Conservation (phyloP, 2,329 filamentous ascomycete genomes). For the Pseudopyrenochaeta lycopersici region DNA sequence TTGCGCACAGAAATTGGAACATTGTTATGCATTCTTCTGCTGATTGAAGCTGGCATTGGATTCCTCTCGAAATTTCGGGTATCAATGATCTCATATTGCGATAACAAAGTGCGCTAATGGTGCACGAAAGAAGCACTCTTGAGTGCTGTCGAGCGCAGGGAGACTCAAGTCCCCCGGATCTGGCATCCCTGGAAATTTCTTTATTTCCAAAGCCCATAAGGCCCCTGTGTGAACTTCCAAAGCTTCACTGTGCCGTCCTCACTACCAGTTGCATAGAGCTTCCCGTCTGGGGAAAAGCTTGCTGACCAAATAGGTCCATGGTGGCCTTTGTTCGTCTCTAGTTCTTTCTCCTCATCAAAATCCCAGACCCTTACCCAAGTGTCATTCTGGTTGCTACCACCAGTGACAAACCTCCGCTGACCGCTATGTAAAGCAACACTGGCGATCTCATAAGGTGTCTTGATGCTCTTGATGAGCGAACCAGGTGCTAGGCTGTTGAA, state of each 20-base stretch:
- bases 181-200: neutral
- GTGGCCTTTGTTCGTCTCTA: constrained; percentile 95
- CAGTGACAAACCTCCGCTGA: constrained; percentile 85
- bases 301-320: constrained; percentile 98
- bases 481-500: constrained; percentile 80
- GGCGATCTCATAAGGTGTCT: constrained; percentile 84
- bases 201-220: constrained; percentile 73
- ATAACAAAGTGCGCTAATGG: too few species aligned
- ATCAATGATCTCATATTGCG: too few species aligned
- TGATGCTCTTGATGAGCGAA: constrained; percentile 77
- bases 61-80: neutral
- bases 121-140: too few species aligned
- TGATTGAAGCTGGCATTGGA: too few species aligned
- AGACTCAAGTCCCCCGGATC: neutral
- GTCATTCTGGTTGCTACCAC: constrained; percentile 77
- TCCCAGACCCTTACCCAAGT: constrained; percentile 97
- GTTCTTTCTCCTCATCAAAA: constrained; percentile 81
- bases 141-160: too few species aligned
- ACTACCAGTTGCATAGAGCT: constrained; percentile 93
- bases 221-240: constrained; percentile 73
- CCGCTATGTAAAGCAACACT: constrained; percentile 88
- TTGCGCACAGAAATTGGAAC: neutral
- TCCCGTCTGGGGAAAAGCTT: constrained; percentile 92
- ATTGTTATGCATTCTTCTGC: too few species aligned
- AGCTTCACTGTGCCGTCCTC: constrained; percentile 98